Evolutionary conservation across 2,329 filamentous ascomycete genomes (phyloP), one percentile per base, ranked within the genome.

Genomic region (Cryphonectria radicalis): DNA sequence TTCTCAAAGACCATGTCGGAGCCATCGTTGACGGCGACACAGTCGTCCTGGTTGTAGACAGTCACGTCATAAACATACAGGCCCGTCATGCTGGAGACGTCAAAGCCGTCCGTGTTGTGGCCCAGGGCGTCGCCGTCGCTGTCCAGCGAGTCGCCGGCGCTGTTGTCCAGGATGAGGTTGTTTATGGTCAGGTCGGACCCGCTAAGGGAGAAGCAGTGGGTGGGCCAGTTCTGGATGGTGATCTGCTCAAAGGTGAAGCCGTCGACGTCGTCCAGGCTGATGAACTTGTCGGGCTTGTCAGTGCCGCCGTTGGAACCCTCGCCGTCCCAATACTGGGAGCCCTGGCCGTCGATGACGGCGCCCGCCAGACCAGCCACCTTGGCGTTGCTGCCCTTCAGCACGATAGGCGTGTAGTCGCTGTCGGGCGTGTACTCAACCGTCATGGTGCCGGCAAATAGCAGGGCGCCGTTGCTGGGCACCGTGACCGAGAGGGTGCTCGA

Each of bases 21-120:
- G 3, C 84, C 85, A 2, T 85, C 88, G 81, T 89, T 90, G 73
- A 87, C 77, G 28, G 88, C 87, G 13, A 90, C 81, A 74, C 88
- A 90, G 76, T 90, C 88, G 70, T 90, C 88, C 79, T 90, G 88
- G 81, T 90, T 90, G 77, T 87, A 83, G 70, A 90, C 82, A 37
- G 80, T 83, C 40, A 86, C 85, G 37, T 84, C 85, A 22, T 81
- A 81, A 73, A 90, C 89, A 72, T 80, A 82, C 40, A 90, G 81
- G 53, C 82, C 81, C n/a, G 76, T 81, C 55, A 83, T 86, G 62
- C 77, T 80, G 64, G 86, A 85, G 65, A 90, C 82, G 70, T 90
- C 87, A 74, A 90, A 90, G 0, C 82, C 88, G 75, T 90, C 88
- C 0, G 87, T 90, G 81, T 90, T 90, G 75, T 86, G 79, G 19